Evolutionary conservation across 2,329 filamentous ascomycete species (phyloP).

Genomic region (Nemania sp.): DNA sequence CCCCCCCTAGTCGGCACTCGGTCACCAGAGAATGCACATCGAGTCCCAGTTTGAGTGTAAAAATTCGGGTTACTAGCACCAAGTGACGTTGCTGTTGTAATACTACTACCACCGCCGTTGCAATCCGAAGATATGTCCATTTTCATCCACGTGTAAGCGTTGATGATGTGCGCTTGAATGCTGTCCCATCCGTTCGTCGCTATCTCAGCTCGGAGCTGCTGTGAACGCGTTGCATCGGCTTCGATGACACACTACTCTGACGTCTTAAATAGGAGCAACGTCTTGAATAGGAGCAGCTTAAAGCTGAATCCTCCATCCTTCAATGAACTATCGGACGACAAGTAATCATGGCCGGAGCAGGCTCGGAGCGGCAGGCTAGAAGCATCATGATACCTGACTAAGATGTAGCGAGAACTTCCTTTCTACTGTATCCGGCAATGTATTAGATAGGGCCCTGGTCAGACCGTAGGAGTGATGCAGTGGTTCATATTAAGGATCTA

Average conservation of each 20-base stretch:
- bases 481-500: conserved; percentile 2
- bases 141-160: conserved; percentile 36
- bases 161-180: conserved; percentile 28
- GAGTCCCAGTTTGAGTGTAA: conserved; percentile 23
- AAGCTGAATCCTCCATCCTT: conserved; percentile 33
- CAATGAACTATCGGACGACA: conserved; percentile 2
- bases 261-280: conserved; percentile 21
- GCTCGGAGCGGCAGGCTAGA: conserved; percentile 15
- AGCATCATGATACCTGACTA: conserved; percentile 10
- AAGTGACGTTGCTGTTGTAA: conserved; percentile 30
- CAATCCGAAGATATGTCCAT: conserved; percentile 37
- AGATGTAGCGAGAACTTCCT: conserved; percentile 21
- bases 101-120: conserved; percentile 34
- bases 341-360: conserved; percentile 11
- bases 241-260: conserved; percentile 32
- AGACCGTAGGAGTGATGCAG: neutral
- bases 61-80: conserved; percentile 18
- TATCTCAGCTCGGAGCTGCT: conserved; percentile 26
- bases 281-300: conserved; percentile 19
- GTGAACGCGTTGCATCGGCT: conserved; percentile 33
- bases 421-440: conserved; percentile 19
- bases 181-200: conserved; percentile 25
- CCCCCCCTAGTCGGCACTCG: conserved; percentile 33
- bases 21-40: conserved; percentile 35
- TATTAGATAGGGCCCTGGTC: conserved; percentile 11